phyloP scores from a whole-genome alignment of 2,329 filamentous ascomycete genomes.

The Colletotrichum godetiae region DNA sequence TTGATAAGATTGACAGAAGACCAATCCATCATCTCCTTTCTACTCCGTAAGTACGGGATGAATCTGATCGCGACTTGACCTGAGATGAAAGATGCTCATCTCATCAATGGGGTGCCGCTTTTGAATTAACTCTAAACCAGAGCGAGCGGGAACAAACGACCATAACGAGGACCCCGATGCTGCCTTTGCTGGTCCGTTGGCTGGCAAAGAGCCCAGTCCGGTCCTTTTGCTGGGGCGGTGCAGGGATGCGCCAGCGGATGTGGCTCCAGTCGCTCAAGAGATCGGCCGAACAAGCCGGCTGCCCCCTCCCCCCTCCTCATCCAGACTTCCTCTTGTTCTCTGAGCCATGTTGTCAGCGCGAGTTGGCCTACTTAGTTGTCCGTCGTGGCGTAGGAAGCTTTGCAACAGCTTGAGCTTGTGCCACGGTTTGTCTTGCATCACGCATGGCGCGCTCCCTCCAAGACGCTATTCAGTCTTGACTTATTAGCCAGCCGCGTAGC shows the following conservation, averaged over 20 bases:
- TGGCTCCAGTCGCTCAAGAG: conserved; percentile 20
- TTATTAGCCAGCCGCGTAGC: no score
- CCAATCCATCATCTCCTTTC: not conserved
- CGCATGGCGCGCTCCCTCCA: no score
- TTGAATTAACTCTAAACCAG: conserved; percentile 25
- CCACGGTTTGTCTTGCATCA: not conserved
- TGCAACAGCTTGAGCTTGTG: not conserved
- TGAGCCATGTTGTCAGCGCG: not conserved
- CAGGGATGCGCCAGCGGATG: conserved; percentile 15
- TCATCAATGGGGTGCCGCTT: not conserved
- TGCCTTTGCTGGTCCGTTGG: not conserved
- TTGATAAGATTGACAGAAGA: not conserved
- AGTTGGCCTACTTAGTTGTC: not conserved
- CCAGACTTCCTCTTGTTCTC: not conserved
- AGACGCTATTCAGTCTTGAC: not conserved
- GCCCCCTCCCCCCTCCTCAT: not conserved
- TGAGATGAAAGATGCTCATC: not conserved
- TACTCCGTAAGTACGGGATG: not conserved
- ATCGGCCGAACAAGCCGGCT: conserved; percentile 27
- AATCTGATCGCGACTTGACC: not conserved
- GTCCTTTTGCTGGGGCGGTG: conserved; percentile 24
- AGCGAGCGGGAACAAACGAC: conserved; percentile 3
- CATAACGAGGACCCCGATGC: not conserved
- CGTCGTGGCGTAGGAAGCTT: not conserved
- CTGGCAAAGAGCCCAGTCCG: conserved; percentile 4